Percentiles rank a stretch among this genome's conserved stretches.
Evolutionary conservation across 2,329 filamentous ascomycete species (phyloP).

Genomic region (Ascosphaera aggregata): DNA sequence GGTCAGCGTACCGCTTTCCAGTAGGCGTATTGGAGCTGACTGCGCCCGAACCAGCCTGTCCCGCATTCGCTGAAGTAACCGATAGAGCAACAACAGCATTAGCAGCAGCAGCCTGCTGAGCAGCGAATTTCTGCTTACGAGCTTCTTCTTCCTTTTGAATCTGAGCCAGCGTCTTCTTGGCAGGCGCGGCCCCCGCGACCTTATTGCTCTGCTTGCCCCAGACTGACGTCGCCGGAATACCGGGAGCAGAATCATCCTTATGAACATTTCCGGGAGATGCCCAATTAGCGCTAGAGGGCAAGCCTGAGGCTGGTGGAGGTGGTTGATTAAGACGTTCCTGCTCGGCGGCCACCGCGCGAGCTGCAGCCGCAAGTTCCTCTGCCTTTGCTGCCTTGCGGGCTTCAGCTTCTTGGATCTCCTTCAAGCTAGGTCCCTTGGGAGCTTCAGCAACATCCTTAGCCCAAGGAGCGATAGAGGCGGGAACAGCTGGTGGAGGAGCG

Average conservation of each 20-base stretch:
- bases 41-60: no score
- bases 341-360: conserved; percentile 55
- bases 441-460: conserved; percentile 56
- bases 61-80: conserved; percentile 19
- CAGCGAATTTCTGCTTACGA: conserved; percentile 53
- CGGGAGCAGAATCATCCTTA: conserved; percentile 25
- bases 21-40: no score
- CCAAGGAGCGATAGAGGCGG: conserved; percentile 76
- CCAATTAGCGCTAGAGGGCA: conserved; percentile 81
- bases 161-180: conserved; percentile 79
- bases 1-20: conserved; percentile 87
- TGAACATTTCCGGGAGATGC: conserved; percentile 49
- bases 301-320: conserved; percentile 45
- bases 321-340: conserved; percentile 48
- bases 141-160: conserved; percentile 93
- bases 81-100: conserved; percentile 25
- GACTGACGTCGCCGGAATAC: conserved; percentile 29
- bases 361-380: conserved; percentile 56
- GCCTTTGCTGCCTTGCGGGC: conserved; percentile 77
- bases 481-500: neutral
- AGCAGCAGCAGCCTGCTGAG: conserved; percentile 21
- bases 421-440: conserved; percentile 72
- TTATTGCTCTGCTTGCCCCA: conserved; percentile 18
- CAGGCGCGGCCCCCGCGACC: conserved; percentile 17
- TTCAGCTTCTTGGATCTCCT: conserved; percentile 91